Evolutionary conservation across 108 stramenopile species (phyloP).

Genomic region (Fistulifera pelliculosa): DNA sequence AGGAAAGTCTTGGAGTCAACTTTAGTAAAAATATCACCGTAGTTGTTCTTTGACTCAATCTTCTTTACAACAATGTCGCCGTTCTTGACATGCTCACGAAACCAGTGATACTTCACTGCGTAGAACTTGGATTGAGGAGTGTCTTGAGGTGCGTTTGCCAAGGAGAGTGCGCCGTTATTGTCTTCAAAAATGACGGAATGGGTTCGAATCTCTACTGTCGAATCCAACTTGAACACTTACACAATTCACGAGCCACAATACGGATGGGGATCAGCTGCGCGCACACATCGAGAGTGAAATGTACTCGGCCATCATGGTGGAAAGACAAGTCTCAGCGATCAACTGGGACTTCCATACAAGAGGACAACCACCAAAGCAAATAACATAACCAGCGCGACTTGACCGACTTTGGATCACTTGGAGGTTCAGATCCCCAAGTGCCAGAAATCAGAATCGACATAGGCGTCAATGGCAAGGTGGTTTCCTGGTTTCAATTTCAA

Average conservation of each 20-base stretch:
- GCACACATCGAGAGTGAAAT: neutral
- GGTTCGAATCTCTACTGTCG: neutral
- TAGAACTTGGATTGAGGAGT: conserved; percentile 39
- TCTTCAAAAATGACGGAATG: conserved; percentile 25
- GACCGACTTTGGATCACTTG: neutral
- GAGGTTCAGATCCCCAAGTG: conserved; percentile 17
- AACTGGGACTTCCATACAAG: neutral
- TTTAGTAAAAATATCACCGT: conserved; percentile 9
- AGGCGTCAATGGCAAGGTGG: conserved; percentile 15
- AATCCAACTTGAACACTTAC: neutral
- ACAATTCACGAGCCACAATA: neutral
- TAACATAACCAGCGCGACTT: conserved; percentile 7
- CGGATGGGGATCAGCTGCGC: conserved; percentile 13
- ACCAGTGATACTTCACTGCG: conserved; percentile 46
- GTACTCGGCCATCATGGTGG: conserved; percentile 10
- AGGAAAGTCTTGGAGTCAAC: too few relatives aligned
- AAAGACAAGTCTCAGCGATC: neutral
- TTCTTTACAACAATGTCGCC: conserved; percentile 4
- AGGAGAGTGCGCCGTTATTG: conserved; percentile 10
- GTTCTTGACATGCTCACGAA: conserved; percentile 16
- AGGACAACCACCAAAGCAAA: neutral
- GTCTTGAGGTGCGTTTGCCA: conserved; percentile 15
- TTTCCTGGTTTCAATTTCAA: conserved; percentile 10
- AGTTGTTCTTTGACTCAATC: conserved; percentile 13
- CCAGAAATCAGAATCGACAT: conserved; percentile 41